Evolutionary conservation across 352 stramenopile genomes (phyloP), one percentile per base, ranked within the genome.

Genomic region (Globisporangium canariense): DNA sequence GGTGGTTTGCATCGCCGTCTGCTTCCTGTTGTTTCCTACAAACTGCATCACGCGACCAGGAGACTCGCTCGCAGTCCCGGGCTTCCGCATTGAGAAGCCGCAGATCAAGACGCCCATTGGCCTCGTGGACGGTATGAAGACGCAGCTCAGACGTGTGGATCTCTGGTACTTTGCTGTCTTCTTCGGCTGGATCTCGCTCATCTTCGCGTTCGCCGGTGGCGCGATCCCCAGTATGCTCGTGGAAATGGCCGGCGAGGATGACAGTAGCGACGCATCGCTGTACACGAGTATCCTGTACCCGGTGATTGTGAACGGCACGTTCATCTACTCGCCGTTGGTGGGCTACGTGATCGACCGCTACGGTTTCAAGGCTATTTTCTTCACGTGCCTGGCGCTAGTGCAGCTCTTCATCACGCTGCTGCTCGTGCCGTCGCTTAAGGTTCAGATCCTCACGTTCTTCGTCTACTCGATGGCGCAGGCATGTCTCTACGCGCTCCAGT

Each of bases 151-250:
- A 53, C 73, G 76, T 2, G 51, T 51, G 0, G 85, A 94, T 61
- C 68, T 94, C 67, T 92, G 83, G 83, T 90, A 81, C 55, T 92
- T 94, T 60, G 83, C 81, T 0, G 64, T 91, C 2, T 83, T 85
- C 58, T 94, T 94, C 60, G 85, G 85, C 6, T 94, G 85, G 85
- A 76, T 92, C 47, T 94, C 85, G 46, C 77, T 92, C 22, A 78
- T 94, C 5, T 92, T 94, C 49, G 84, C 78, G 4, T 94, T 94
- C 62, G 81, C 79, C 2, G 85, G 83, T 20, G 83, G 85, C 30
- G 83, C 85, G 18, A 88, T 94, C 34, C 83, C 85, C 3, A 89
- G 81, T 54, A 81, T 94, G 52, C 61, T 94, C 16, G 56, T 72
- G 14, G 71, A 69, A 7, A 62, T 87, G 32, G 73, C 78, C 28